A percentile compares a stretch with the other conserved stretches of the same genome.
Conservation (phyloP, 1,284 basidiomycete genomes). For the Ganoderma sp. region DNA sequence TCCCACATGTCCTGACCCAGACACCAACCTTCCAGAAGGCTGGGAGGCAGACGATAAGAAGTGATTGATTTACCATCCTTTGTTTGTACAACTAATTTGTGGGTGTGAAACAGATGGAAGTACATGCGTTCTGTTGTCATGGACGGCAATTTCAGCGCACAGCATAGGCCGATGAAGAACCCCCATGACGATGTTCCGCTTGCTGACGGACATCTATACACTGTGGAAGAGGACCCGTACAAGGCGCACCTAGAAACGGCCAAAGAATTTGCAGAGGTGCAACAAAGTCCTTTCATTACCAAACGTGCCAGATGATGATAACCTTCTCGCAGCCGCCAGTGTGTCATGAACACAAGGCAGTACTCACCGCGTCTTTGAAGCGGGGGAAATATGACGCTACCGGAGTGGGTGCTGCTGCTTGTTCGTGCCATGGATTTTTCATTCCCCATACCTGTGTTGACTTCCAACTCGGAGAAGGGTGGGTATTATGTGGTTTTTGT, state of each 20-base stretch:
- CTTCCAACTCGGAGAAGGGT: not conserved
- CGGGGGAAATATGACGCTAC: no score
- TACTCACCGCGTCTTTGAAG: no score
- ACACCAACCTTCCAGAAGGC: not conserved
- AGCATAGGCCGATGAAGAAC: slow-evolving; percentile 13
- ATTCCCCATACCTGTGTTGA: not conserved
- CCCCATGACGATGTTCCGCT: slow-evolving; percentile 1
- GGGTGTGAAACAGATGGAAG: not conserved
- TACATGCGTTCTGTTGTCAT: slow-evolving; percentile 3
- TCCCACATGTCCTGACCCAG: slow-evolving; percentile 2
- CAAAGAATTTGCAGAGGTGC: not conserved
- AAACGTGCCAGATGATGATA: no score
- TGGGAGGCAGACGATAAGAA: slow-evolving; percentile 3
- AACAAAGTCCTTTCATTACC: no score
- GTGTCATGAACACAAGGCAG: not conserved
- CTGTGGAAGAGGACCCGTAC: not conserved
- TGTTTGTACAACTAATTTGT: not conserved
- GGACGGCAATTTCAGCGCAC: not conserved
- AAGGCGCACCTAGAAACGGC: not conserved
- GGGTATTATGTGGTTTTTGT: not conserved
- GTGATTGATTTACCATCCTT: not conserved
- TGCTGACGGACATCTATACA: slow-evolving; percentile 4
- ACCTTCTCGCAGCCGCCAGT: not conserved
- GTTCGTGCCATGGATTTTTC: not conserved
- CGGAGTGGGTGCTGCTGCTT: not conserved